Percentiles rank a stretch among this genome's conserved stretches.
These are phyloP conservation scores for Aspergillus avenaceus DNA, from an alignment of 495 filamentous ascomycete species.

Conservation along the genomic window DNA sequence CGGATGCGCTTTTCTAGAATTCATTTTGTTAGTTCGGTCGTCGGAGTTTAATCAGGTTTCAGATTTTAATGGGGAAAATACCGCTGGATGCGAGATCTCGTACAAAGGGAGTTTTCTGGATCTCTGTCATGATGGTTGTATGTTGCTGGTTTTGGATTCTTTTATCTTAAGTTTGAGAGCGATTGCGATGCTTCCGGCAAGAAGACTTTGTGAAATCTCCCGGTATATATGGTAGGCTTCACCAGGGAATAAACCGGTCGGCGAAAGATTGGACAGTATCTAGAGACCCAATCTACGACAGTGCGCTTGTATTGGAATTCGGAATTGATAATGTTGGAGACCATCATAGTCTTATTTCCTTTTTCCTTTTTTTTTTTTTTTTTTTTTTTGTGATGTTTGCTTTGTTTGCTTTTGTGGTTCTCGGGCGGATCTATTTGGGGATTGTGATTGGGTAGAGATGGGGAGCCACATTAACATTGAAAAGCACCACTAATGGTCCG, in stretches of 20 bases:
- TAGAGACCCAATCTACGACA: background rate
- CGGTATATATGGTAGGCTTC: too few species aligned
- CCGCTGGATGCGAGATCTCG: constrained; percentile 75
- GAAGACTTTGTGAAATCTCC: too few species aligned
- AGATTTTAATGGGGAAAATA: constrained; percentile 31
- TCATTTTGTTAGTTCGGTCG: background rate
- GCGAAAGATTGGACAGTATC: too few species aligned
- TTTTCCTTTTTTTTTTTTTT: constrained; percentile 25
- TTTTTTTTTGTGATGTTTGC: constrained; percentile 38
- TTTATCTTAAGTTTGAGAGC: too few species aligned
- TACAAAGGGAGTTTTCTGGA: constrained; percentile 63
- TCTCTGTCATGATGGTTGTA: constrained; percentile 38
- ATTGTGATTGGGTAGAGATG: background rate
- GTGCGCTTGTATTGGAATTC: background rate
- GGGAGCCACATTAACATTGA: background rate
- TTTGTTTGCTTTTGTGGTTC: background rate
- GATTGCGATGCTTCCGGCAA: too few species aligned
- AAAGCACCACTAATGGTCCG: background rate
- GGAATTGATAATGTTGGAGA: background rate
- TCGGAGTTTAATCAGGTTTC: background rate
- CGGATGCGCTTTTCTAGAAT: constrained; percentile 71
- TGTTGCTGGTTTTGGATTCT: background rate
- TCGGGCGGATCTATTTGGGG: background rate
- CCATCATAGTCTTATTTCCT: constrained; percentile 8
- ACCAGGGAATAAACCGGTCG: too few species aligned